Conservation (phyloP, 305 asterid genomes). For the Solanum hybrid region DNA sequence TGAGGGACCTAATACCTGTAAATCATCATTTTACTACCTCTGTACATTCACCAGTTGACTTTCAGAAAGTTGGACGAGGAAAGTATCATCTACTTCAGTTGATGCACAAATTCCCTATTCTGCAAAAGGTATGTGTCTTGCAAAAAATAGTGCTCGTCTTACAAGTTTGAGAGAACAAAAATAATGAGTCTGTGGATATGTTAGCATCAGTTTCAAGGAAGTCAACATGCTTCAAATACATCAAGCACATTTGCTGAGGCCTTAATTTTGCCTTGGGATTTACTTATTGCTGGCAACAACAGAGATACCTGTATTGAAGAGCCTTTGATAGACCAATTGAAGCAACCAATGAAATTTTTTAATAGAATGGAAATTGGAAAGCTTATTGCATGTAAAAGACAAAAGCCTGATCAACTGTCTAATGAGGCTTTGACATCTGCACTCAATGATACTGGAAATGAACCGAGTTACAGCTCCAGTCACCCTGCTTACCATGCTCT, state of each 20-base stretch:
- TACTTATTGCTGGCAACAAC: conserved; percentile 42
- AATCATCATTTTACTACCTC: conserved; percentile 22
- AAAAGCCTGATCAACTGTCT: conserved; percentile 30
- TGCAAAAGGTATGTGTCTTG: conserved; percentile 39
- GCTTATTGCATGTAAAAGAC: conserved; percentile 31
- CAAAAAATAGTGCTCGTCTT: conserved; percentile 1
- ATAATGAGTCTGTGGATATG: background rate
- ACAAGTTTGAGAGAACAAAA: conserved; percentile 2
- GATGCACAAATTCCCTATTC: conserved; percentile 73
- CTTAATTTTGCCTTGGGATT: conserved; percentile 70
- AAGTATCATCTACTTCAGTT: conserved; percentile 59
- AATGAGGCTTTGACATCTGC: conserved; percentile 14
- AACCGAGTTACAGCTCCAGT: conserved; percentile 10
- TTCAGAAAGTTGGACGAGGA: conserved; percentile 46
- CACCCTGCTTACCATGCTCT: conserved; percentile 15
- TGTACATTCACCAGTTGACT: conserved; percentile 25
- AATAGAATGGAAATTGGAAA: conserved; percentile 9
- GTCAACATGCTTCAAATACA: conserved; percentile 31
- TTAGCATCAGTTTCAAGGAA: conserved; percentile 40
- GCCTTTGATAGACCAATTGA: conserved; percentile 21
- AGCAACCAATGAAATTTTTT: conserved; percentile 15
- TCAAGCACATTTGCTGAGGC: conserved; percentile 65
- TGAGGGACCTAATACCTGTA: conserved; percentile 27
- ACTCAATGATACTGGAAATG: conserved; percentile 21
- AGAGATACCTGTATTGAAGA: conserved; percentile 18